phyloP scores from a whole-genome alignment of 2,329 filamentous ascomycete species.

The Penicillium expansum region DNA sequence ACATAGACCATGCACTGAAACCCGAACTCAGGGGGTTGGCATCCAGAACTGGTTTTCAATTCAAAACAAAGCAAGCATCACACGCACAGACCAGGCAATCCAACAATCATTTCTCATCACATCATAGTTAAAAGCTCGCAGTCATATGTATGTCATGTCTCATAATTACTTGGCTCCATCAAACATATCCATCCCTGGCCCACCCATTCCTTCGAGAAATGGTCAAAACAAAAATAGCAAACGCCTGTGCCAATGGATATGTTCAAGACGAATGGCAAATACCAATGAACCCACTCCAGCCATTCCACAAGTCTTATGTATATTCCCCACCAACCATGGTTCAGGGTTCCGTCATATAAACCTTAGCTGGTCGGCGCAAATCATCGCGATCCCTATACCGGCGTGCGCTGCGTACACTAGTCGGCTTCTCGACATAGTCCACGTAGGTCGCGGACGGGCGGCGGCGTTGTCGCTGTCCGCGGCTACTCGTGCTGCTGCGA shows the following conservation, averaged over 20 bases:
- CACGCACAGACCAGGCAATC: neutral
- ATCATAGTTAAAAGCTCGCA: neutral
- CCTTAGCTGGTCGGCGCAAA: constrained; percentile 36
- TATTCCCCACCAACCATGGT: neutral
- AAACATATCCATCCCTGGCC: neutral
- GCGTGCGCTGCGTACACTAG: constrained; percentile 23
- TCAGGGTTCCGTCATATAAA: constrained; percentile 57
- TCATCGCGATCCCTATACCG: constrained; percentile 25
- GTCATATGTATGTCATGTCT: constrained; percentile 4
- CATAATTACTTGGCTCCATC: constrained; percentile 1
- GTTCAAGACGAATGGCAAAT: no score
- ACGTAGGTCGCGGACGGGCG: constrained; percentile 27
- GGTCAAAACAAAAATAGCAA: constrained; percentile 1
- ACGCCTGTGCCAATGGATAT: constrained; percentile 2
- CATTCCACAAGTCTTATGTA: neutral
- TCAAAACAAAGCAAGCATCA: neutral
- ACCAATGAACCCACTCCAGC: neutral
- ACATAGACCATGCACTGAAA: neutral
- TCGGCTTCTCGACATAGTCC: constrained; percentile 35
- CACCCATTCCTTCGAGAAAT: neutral
- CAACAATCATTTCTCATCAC: neutral
- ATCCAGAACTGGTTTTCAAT: neutral
- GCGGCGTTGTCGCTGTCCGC: constrained; percentile 20
- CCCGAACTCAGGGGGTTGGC: neutral
- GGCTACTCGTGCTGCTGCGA: constrained; percentile 12